A percentile compares a stretch with the other conserved stretches of the same genome.
Evolutionary conservation across 805 yeast genomes (phyloP).

Genomic region (Candida sakaeoensis): DNA sequence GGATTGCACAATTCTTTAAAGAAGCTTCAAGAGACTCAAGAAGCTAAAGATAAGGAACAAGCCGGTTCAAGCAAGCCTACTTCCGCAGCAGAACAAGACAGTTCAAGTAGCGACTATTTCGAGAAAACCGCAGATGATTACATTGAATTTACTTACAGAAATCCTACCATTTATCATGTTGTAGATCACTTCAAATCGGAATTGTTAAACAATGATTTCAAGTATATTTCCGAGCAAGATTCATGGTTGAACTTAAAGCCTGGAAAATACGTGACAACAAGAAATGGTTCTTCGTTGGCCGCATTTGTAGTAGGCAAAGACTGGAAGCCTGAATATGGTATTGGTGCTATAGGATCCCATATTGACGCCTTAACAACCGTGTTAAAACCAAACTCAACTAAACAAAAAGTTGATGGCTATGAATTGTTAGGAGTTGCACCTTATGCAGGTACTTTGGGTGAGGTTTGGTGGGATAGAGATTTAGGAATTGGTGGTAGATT

Average conservation of each 20-base stretch:
- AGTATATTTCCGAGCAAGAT: slow-evolving; percentile 59
- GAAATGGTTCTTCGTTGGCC: slow-evolving; percentile 64
- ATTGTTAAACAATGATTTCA: slow-evolving; percentile 59
- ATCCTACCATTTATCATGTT: slow-evolving; percentile 77
- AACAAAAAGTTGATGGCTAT: slow-evolving; percentile 63
- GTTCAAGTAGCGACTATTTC: slow-evolving; percentile 16
- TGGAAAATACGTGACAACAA: slow-evolving; percentile 61
- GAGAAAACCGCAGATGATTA: slow-evolving; percentile 42
- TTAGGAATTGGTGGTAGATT: slow-evolving; percentile 81
- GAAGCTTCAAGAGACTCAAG: slow-evolving; percentile 3
- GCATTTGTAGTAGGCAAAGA: slow-evolving; percentile 68
- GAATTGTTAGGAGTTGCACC: slow-evolving; percentile 81
- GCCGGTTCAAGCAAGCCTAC: slow-evolving; percentile 5
- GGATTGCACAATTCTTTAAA: slow-evolving; percentile 6
- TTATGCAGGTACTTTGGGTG: slow-evolving; percentile 66
- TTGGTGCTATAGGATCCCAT: slow-evolving; percentile 72
- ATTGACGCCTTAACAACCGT: slow-evolving; percentile 67
- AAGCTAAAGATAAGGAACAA: background rate
- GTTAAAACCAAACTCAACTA: slow-evolving; percentile 69
- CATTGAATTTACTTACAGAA: slow-evolving; percentile 65
- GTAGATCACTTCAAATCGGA: slow-evolving; percentile 47
- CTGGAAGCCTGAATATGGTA: slow-evolving; percentile 63
- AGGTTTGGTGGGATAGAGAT: slow-evolving; percentile 81
- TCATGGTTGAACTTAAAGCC: slow-evolving; percentile 45
- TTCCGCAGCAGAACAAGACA: background rate